These are phyloP conservation scores for Colletotrichum gloeosporioides DNA, from an alignment of 2,329 filamentous ascomycete genomes.

Conservation along the genomic window DNA sequence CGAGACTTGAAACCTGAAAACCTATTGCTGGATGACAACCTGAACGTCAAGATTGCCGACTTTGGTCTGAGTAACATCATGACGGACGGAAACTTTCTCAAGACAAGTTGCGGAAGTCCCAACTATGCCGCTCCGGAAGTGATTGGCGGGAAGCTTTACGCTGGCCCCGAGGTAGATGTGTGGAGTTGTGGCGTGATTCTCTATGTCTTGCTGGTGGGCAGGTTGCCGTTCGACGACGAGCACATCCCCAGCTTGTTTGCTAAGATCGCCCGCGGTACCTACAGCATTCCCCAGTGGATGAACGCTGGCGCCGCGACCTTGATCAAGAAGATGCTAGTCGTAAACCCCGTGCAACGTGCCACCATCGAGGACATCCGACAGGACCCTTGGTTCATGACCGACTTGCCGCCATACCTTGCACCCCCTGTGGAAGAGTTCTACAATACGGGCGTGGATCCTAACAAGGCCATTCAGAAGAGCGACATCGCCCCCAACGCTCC, in stretches of 20 bases:
- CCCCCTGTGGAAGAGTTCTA: constrained; percentile 90
- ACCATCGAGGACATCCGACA: constrained; percentile 92
- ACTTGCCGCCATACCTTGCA: constrained; percentile 85
- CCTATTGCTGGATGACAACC: constrained; percentile 88
- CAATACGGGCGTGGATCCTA: constrained; percentile 92
- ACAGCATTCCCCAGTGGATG: constrained; percentile 91
- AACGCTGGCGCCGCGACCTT: constrained; percentile 80
- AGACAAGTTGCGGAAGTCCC: constrained; percentile 96
- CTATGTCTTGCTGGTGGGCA: constrained; percentile 80
- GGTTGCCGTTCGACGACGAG: constrained; percentile 95
- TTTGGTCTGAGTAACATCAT: constrained; percentile 99
- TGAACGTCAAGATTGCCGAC: constrained; percentile 99
- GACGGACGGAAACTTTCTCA: constrained; percentile 99
- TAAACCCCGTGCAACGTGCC: constrained; percentile 92
- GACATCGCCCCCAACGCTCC: constrained; percentile 82
- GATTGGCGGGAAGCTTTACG: constrained; percentile 96
- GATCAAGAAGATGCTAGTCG: constrained; percentile 93
- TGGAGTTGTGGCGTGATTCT: constrained; percentile 97
- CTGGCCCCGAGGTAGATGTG: constrained; percentile 96
- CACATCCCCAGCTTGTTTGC: constrained; percentile 97
- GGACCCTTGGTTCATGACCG: constrained; percentile 92
- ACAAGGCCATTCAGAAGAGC: constrained; percentile 85
- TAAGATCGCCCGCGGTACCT: constrained; percentile 95
- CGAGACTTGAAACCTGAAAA: constrained; percentile 98
- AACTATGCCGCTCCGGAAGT: constrained; percentile 99